Evolutionary conservation across 805 yeast species (phyloP), one percentile per base, ranked within the genome.

Genomic region (Yarrowia sp.): DNA sequence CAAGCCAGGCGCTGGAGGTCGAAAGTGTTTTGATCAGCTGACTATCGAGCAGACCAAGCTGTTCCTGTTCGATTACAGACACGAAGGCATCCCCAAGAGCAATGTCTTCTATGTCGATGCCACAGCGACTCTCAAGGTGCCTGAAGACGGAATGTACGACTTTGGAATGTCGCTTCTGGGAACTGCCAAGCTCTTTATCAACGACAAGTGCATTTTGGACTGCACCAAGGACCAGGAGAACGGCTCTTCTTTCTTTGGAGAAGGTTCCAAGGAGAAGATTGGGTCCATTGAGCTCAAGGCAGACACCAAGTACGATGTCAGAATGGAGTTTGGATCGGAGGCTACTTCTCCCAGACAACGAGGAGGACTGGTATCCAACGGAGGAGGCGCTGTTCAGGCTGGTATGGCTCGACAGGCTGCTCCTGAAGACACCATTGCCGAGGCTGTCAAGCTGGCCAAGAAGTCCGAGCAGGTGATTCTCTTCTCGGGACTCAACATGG

Each of bases 121-220:
- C 70, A 82, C 79, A 65, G 83, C 84, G 55, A 70, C 74, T 45
- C 85, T 80, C 71, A 75, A 71, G 9, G 85, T 89, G 3, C 86
- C 84, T 43, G 81, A 78, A 55, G 71, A 82, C 58, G 87, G 84
- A 10, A 79, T 75, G 15, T 86, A 83, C 73, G 82, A 81, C 68
- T 82, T 87, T 72, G 89, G 89, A 26, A 75, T 84, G 67, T 76
- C 84, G 14, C 83, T 82, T 43, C 73, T 79, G 63, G 90, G 90
- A 22, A 84, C 88, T 48, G 88, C 86, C 40, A 82, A 82, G 74
- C 70, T 87, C 26, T 87, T 80, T 72, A 74, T 87, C 64, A 83
- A 87, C 72, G 89, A 77, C 69, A 72, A 83, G 72, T 77, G 86
- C 69, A 78, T 87, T 41, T 83, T 86, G 64, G 89, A 87, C 75